Evolutionary conservation across 2,329 filamentous ascomycete genomes (phyloP).

Genomic region (Penicillium sclerotigenum): DNA sequence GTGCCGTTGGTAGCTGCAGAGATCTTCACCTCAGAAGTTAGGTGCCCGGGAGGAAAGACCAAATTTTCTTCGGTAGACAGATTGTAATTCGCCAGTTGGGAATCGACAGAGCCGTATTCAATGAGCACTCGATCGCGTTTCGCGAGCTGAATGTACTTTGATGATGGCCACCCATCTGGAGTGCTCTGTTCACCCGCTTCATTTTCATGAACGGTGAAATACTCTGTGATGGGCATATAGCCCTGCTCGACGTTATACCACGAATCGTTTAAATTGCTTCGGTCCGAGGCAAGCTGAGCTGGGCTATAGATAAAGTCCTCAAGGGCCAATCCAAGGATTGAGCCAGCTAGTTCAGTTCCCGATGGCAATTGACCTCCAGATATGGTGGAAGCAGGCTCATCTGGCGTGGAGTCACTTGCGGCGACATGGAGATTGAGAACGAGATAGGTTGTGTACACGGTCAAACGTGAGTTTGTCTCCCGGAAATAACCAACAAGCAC

Average conservation of each 20-base stretch:
- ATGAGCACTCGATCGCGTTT: slow-evolving; percentile 54
- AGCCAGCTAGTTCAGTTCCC: slow-evolving; percentile 45
- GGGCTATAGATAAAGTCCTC: slow-evolving; percentile 56
- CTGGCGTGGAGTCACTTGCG: slow-evolving; percentile 41
- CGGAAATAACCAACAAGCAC: slow-evolving; percentile 54
- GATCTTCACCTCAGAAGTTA: slow-evolving; percentile 40
- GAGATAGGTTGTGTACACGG: slow-evolving; percentile 53
- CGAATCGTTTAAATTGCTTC: slow-evolving; percentile 55
- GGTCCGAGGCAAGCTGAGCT: slow-evolving; percentile 47
- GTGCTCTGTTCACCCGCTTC: slow-evolving; percentile 46
- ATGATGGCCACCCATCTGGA: slow-evolving; percentile 62
- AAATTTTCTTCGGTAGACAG: slow-evolving; percentile 48
- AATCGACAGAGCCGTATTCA: slow-evolving; percentile 56
- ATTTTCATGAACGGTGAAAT: slow-evolving; percentile 48
- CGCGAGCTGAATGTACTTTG: slow-evolving; percentile 55
- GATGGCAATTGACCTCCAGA: slow-evolving; percentile 46
- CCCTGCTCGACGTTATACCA: slow-evolving; percentile 51
- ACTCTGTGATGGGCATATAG: slow-evolving; percentile 51
- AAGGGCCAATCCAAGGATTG: slow-evolving; percentile 48
- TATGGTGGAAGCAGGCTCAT: slow-evolving; percentile 42
- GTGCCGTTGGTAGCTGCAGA: slow-evolving; percentile 38
- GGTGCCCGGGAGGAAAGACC: slow-evolving; percentile 52
- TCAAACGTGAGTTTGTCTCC: slow-evolving; percentile 53
- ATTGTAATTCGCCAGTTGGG: slow-evolving; percentile 57
- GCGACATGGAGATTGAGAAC: slow-evolving; percentile 61